Conservation (phyloP, 1,284 basidiomycete species). For the Apiotrichum gamsii region DNA sequence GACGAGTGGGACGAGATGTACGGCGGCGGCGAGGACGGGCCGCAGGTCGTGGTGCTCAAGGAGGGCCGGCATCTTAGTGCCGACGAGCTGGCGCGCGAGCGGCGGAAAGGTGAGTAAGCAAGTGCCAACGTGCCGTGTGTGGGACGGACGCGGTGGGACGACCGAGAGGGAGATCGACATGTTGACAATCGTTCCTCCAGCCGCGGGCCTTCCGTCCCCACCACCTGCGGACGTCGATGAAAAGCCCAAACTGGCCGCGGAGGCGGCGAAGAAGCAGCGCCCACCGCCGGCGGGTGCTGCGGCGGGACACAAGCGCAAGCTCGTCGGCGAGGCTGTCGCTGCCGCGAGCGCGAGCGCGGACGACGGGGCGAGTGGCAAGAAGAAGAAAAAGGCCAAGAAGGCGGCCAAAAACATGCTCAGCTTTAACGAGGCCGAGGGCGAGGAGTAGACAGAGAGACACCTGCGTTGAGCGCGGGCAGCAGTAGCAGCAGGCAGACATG, state of each 20-base stretch:
- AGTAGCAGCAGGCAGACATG: no score
- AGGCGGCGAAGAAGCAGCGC: constrained; percentile 13
- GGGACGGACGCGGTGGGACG: no score
- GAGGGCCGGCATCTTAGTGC: constrained; percentile 74
- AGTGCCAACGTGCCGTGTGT: no score
- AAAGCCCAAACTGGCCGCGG: background rate
- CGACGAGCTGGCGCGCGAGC: constrained; percentile 67
- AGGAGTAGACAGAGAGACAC: constrained; percentile 2
- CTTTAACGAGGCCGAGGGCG: constrained; percentile 41
- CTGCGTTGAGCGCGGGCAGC: background rate
- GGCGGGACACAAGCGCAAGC: constrained; percentile 36
- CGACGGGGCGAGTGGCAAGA: constrained; percentile 7
- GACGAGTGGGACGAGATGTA: constrained; percentile 66
- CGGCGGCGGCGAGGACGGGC: constrained; percentile 72
- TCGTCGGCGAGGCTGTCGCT: constrained; percentile 24
- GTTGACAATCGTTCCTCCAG: constrained; percentile 1
- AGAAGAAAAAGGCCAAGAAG: constrained; percentile 41
- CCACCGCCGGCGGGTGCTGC: constrained; percentile 10
- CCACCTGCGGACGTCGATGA: background rate
- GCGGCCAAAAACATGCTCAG: constrained; percentile 38
- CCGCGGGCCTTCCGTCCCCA: background rate
- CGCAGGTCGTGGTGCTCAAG: constrained; percentile 75
- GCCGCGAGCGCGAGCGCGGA: constrained; percentile 16
- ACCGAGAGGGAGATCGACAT: no score
- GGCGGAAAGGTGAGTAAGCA: constrained; percentile 62